Evolutionary conservation across 2,329 filamentous ascomycete genomes (phyloP).

Genomic region (Dactylellina drechsleri): DNA sequence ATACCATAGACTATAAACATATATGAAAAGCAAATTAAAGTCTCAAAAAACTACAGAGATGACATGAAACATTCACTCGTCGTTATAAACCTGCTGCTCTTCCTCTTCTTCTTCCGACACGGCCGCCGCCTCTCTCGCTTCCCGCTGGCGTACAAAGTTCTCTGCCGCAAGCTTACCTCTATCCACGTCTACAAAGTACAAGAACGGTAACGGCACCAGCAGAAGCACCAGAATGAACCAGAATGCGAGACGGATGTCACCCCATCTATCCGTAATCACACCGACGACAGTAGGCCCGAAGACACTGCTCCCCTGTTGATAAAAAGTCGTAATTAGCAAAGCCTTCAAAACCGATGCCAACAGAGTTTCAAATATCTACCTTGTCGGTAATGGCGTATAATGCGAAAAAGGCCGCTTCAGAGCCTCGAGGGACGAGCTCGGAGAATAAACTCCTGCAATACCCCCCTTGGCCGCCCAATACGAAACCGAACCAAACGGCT

Average conservation of each 20-base stretch:
- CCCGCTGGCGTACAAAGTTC: constrained; percentile 29
- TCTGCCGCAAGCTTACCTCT: constrained; percentile 68
- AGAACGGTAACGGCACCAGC: constrained; percentile 81
- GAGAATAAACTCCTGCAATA: constrained; percentile 94
- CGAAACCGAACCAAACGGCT: constrained; percentile 88
- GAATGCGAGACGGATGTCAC: constrained; percentile 85
- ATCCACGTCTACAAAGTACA: constrained; percentile 86
- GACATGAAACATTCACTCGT: neutral
- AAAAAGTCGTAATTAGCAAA: neutral
- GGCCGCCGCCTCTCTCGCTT: constrained; percentile 13
- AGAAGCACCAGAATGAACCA: constrained; percentile 90
- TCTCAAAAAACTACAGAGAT: neutral
- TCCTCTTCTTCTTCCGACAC: neutral
- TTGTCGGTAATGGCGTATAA: constrained; percentile 98
- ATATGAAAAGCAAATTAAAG: constrained; percentile 3
- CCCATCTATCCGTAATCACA: constrained; percentile 84
- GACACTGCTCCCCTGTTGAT: constrained; percentile 67
- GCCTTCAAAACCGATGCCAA: neutral
- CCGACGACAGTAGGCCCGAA: constrained; percentile 96
- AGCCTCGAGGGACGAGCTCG: constrained; percentile 91
- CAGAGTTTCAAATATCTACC: constrained; percentile 40
- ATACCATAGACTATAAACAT: neutral
- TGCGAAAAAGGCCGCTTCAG: constrained; percentile 94
- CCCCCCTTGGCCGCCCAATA: constrained; percentile 88
- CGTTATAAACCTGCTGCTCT: constrained; percentile 19